Conservation (phyloP, 345 rosid genomes). For the Eucalyptus regnans region DNA sequence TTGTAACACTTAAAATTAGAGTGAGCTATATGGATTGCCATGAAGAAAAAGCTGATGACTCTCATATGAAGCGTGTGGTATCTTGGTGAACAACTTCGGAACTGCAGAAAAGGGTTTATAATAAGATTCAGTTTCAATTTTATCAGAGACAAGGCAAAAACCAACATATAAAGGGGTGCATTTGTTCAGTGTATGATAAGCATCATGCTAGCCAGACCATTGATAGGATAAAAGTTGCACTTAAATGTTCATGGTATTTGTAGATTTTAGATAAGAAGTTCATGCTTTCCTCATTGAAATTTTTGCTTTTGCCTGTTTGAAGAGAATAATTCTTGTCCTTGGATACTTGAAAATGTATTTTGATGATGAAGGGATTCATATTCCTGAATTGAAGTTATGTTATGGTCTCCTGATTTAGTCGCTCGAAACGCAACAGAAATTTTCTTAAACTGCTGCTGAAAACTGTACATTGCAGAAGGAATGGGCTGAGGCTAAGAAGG, state of each 20-base stretch:
- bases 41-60: neutral
- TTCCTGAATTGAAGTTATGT: neutral
- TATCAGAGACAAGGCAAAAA: neutral
- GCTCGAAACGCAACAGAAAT: neutral
- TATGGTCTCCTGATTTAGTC: neutral
- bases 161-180: neutral
- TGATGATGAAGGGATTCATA: neutral
- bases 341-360: neutral
- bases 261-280: neutral
- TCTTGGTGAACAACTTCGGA: neutral
- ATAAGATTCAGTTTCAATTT: neutral
- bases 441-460: neutral
- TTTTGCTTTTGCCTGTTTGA: neutral
- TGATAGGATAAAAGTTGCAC: neutral
- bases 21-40: neutral
- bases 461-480: slow-evolving; percentile 40
- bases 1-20: neutral
- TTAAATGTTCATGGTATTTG: neutral
- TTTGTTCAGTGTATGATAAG: neutral
- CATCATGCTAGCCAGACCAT: neutral
- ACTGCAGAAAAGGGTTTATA: neutral
- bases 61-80: neutral
- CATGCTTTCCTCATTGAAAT: neutral
- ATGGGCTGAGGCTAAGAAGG: slow-evolving; percentile 92
- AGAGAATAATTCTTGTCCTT: neutral